phyloP scores from a whole-genome alignment of 352 stramenopile genomes.

The Phytophthora melonis region DNA sequence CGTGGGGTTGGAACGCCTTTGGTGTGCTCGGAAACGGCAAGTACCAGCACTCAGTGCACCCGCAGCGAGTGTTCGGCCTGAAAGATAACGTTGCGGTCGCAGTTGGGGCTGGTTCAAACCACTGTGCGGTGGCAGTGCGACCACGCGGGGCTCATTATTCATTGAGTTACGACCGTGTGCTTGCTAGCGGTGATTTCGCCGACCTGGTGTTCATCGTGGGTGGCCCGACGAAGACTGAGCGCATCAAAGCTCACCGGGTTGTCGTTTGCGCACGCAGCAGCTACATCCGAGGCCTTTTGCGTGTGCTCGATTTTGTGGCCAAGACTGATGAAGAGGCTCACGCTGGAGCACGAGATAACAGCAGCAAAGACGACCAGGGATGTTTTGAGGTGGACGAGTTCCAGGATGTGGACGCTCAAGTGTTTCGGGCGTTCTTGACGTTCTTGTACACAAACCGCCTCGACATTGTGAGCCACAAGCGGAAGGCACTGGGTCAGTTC shows the following conservation, averaged over 20 bases:
- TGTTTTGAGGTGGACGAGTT: constrained; percentile 63
- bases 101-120: constrained; percentile 75
- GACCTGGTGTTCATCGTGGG: constrained; percentile 64
- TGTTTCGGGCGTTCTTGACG: constrained; percentile 70
- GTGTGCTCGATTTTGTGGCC: constrained; percentile 38
- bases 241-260: constrained; percentile 56
- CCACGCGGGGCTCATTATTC: constrained; percentile 73
- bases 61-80: constrained; percentile 66
- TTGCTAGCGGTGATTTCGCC: constrained; percentile 59
- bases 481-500: constrained; percentile 60
- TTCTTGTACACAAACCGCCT: constrained; percentile 83
- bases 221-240: constrained; percentile 25
- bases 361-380: constrained; percentile 9
- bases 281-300: constrained; percentile 68
- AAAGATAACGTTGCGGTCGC: constrained; percentile 66
- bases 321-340: background rate
- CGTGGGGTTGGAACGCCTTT: constrained; percentile 91
- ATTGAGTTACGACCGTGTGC: constrained; percentile 63
- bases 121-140: constrained; percentile 63
- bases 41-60: constrained; percentile 76
- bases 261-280: constrained; percentile 66
- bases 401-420: constrained; percentile 59
- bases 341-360: background rate
- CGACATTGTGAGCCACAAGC: constrained; percentile 71
- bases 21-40: constrained; percentile 80